Percentiles rank a stretch among this genome's conserved stretches.
phyloP scores from a whole-genome alignment of 2,329 filamentous ascomycete species.

The Talaromyces amestolkiae region DNA sequence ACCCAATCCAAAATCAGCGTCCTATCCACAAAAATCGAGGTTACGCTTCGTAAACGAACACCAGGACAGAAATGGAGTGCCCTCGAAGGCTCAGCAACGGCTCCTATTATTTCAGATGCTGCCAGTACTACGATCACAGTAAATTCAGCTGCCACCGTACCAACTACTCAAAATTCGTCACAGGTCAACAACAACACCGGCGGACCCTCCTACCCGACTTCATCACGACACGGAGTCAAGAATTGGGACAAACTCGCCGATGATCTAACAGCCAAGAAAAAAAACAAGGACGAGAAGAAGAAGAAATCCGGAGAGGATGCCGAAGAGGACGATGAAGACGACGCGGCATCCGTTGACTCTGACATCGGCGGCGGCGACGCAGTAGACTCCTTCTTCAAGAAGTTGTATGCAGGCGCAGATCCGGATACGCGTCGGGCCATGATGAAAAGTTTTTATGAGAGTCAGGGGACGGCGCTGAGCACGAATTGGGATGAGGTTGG shows the following conservation, averaged over 20 bases:
- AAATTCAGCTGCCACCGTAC: conserved; percentile 15
- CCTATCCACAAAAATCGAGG: conserved; percentile 75
- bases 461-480: conserved; percentile 86
- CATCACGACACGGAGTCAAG: conserved; percentile 77
- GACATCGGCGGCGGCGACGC: conserved; percentile 57
- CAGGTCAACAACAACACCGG: conserved; percentile 24
- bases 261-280: conserved; percentile 46
- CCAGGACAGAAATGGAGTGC: conserved; percentile 66
- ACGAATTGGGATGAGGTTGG: conserved; percentile 88
- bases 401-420: conserved; percentile 72
- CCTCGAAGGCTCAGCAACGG: conserved; percentile 50
- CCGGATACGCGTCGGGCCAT: conserved; percentile 85
- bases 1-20: conserved; percentile 61
- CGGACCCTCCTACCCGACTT: conserved; percentile 74
- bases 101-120: conserved; percentile 25
- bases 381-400: conserved; percentile 84
- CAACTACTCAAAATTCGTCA: conserved; percentile 3
- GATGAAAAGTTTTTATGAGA: conserved; percentile 96
- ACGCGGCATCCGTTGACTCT: conserved; percentile 44
- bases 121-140: not conserved
- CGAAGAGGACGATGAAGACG: conserved; percentile 52
- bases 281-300: conserved; percentile 28
- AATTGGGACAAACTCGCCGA: conserved; percentile 82
- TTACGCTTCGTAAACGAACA: conserved; percentile 66
- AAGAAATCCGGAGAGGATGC: conserved; percentile 26